phyloP scores from a whole-genome alignment of 805 yeast species.

The Monosporozyma aerobia region DNA sequence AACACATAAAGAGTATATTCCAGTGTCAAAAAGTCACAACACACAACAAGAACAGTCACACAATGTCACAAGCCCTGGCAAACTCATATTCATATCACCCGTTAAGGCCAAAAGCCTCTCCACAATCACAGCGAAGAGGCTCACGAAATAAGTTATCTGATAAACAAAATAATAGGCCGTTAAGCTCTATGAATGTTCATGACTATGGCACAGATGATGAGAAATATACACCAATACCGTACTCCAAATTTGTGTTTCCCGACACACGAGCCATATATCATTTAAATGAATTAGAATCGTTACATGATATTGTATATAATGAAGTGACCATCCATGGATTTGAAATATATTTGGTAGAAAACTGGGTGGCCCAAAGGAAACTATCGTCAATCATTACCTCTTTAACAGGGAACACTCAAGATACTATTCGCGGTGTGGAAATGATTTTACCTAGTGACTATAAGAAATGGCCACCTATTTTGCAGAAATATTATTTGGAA shows the following conservation, averaged over 20 bases:
- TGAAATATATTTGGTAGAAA: conserved; percentile 87
- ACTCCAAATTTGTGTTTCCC: conserved; percentile 37
- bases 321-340: conserved; percentile 56
- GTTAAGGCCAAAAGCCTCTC: background rate
- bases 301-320: conserved; percentile 36
- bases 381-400: conserved; percentile 69
- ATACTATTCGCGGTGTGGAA: conserved; percentile 51
- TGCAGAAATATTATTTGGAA: conserved; percentile 58
- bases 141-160: background rate
- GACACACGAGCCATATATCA: conserved; percentile 47
- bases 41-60: background rate
- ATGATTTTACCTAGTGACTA: conserved; percentile 39
- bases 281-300: conserved; percentile 34
- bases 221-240: background rate
- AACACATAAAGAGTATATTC: background rate
- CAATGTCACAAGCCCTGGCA: conserved; percentile 5
- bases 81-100: conserved; percentile 2
- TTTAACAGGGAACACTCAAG: conserved; percentile 73
- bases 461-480: conserved; percentile 31
- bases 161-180: background rate
- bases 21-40: background rate
- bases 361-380: conserved; percentile 76
- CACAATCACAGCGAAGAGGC: background rate
- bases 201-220: conserved; percentile 1
- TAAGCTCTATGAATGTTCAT: background rate